phyloP scores from a whole-genome alignment of 2,329 filamentous ascomycete genomes.

The Clarireedia monteithiana region DNA sequence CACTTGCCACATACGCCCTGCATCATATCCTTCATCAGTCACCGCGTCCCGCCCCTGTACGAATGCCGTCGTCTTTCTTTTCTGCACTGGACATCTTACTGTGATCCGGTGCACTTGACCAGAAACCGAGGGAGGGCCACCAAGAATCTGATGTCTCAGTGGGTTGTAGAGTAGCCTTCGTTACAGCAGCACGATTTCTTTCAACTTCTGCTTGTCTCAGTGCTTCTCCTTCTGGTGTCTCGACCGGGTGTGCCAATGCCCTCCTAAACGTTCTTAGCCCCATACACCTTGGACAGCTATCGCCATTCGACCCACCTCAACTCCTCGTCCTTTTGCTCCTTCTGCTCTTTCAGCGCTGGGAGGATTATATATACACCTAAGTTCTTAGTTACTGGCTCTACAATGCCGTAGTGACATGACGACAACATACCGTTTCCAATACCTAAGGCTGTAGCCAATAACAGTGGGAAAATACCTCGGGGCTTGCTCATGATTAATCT shows the following conservation, averaged over 20 bases:
- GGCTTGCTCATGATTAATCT: conserved; percentile 21
- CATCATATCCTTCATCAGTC: too few species aligned
- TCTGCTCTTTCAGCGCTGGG: conserved; percentile 25
- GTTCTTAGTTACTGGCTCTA: neutral
- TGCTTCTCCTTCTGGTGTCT: conserved; percentile 8
- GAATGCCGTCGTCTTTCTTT: neutral
- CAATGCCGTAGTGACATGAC: neutral
- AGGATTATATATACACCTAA: conserved; percentile 15
- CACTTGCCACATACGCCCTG: neutral
- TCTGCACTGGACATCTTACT: neutral
- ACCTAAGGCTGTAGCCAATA: conserved; percentile 25
- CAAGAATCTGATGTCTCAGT: conserved; percentile 15
- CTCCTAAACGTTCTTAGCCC: conserved; percentile 15
- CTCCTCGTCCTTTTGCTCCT: conserved; percentile 14
- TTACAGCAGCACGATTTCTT: conserved; percentile 17
- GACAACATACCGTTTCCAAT: conserved; percentile 24
- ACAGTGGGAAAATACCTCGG: conserved; percentile 23
- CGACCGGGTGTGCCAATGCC: conserved; percentile 8
- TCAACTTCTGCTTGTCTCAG: conserved; percentile 17
- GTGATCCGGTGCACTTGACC: conserved; percentile 8
- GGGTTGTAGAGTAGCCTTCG: conserved; percentile 13
- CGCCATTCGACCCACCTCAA: conserved; percentile 11
- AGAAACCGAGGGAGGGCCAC: conserved; percentile 18
- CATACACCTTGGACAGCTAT: neutral
- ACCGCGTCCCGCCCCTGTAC: neutral